Evolutionary conservation across 2,329 filamentous ascomycete species (phyloP), one percentile per base, ranked within the genome.

Genomic region (Bipolaris victoriae): DNA sequence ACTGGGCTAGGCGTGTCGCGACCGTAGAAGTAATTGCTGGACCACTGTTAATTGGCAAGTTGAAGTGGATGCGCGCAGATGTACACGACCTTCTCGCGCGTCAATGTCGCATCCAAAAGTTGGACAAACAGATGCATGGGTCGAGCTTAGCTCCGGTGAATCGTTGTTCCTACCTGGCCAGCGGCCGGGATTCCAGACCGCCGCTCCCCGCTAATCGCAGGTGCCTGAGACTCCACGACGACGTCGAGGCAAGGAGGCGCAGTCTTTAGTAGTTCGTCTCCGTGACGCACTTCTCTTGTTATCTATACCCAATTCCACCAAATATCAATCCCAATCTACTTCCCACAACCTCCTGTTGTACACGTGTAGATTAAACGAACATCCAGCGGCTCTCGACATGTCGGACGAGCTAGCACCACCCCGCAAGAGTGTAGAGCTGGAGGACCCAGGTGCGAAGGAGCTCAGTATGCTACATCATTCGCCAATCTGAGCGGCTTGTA

Each of bases 371-470:
- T 40, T 49, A 18, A 43, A 43, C 18, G 2, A 18, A 22, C 10
- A n/a, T 20, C 29, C 16, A 37, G 33, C 31, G 22, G 41, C 44
- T 45, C 31, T 39, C 44, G 37, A 66, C 69, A 79, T 79, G 77
- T 55, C 67, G 49, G 67, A 80, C 69, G 74, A 77, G 59, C 77
- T 86, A 62, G 77, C 83, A 66, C 83, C 83, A 60, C 84, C 84
- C 49, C 77, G 78, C 62, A 84, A 83, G 73, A 83, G 82, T 64
- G 78, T 81, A 24, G 83, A 84, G 74, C 72, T 83, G 44, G 78
- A 85, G 67, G 84, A 86, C 64, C 72, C 83, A 26, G 84, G 84
- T 65, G 83, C 84, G 64, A 82, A 82, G 69, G 83, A 85, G 62
- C 77, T 82, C 61, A 78, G 84, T 86, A 77, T 65, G 77, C 63